A percentile compares a stretch with the other conserved stretches of the same genome.
phyloP scores from a whole-genome alignment of 1,284 basidiomycete genomes.

The Melanopsichium pennsylvanicum region DNA sequence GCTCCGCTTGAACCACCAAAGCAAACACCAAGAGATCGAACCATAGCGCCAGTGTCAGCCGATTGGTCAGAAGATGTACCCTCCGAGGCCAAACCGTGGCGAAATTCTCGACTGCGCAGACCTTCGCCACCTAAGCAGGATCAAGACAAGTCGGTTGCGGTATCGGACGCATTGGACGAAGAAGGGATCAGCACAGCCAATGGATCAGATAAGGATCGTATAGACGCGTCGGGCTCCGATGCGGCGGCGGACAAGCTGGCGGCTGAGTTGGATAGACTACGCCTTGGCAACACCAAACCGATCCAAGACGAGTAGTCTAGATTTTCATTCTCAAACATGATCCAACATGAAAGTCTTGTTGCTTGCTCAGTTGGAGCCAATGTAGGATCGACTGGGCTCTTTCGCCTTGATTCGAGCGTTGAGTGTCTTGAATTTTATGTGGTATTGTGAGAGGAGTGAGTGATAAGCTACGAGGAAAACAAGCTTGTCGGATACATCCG shows the following conservation, averaged over 20 bases:
- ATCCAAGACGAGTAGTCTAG: not conserved
- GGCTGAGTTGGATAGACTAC: constrained; percentile 10
- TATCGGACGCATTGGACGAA: constrained; percentile 3
- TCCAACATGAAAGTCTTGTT: no score
- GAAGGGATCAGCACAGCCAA: not conserved
- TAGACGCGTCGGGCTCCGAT: not conserved
- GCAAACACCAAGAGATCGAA: not conserved
- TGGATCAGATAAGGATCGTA: not conserved
- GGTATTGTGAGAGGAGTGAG: no score
- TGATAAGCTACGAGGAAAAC: no score
- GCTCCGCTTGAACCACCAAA: constrained; percentile 5
- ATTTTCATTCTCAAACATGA: no score
- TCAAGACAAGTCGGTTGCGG: not conserved
- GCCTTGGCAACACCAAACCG: constrained; percentile 7
- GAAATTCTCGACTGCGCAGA: constrained; percentile 29
- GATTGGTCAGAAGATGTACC: not conserved
- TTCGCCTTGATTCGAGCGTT: no score
- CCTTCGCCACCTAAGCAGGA: not conserved
- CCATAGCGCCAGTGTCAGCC: not conserved
- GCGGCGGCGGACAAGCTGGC: constrained; percentile 17
- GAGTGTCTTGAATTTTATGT: no score
- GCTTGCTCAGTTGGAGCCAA: no score
- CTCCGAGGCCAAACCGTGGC: constrained; percentile 7
- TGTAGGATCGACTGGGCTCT: no score
- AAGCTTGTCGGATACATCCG: no score